Percentiles rank a stretch among this genome's conserved stretches.
phyloP scores from a whole-genome alignment of 1,284 basidiomycete genomes.

The Porogramme epimiltina region DNA sequence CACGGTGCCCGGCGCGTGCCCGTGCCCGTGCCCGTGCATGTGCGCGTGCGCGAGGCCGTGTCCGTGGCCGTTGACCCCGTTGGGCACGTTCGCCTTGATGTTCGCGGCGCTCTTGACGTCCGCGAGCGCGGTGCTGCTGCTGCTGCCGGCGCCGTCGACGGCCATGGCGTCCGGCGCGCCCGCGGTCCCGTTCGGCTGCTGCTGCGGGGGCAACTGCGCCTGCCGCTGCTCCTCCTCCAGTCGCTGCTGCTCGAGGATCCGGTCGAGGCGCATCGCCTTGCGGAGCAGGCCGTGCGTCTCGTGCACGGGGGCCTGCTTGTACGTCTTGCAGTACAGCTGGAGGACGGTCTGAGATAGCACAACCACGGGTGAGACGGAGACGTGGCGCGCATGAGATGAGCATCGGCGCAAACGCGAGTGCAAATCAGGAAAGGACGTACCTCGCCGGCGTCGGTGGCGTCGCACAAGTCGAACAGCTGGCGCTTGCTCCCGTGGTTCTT shows the following conservation, averaged over 20 bases:
- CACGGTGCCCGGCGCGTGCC: constrained; percentile 1
- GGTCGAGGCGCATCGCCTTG: constrained; percentile 82
- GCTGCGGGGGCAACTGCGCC: too few species aligned
- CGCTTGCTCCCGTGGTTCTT: constrained; percentile 74
- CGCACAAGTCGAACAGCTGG: constrained; percentile 80
- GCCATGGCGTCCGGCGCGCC: constrained; percentile 6
- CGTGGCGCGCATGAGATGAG: not conserved
- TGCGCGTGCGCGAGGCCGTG: not conserved
- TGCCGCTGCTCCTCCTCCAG: not conserved
- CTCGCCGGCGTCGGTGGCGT: constrained; percentile 80
- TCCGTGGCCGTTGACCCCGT: not conserved
- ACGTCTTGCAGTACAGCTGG: constrained; percentile 81
- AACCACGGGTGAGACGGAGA: not conserved
- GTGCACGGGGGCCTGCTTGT: constrained; percentile 75
- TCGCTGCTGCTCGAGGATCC: constrained; percentile 43
- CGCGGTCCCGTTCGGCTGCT: not conserved
- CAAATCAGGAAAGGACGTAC: constrained; percentile 38
- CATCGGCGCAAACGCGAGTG: not conserved
- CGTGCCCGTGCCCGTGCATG: not conserved
- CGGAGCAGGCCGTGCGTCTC: constrained; percentile 82
- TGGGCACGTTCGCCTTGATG: too few species aligned
- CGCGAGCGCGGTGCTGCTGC: not conserved
- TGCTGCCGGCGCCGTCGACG: constrained; percentile 15
- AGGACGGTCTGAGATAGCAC: constrained; percentile 67
- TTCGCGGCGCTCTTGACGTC: not conserved